phyloP scores from a whole-genome alignment of 306 rosid genomes.

The Neltuma alba region DNA sequence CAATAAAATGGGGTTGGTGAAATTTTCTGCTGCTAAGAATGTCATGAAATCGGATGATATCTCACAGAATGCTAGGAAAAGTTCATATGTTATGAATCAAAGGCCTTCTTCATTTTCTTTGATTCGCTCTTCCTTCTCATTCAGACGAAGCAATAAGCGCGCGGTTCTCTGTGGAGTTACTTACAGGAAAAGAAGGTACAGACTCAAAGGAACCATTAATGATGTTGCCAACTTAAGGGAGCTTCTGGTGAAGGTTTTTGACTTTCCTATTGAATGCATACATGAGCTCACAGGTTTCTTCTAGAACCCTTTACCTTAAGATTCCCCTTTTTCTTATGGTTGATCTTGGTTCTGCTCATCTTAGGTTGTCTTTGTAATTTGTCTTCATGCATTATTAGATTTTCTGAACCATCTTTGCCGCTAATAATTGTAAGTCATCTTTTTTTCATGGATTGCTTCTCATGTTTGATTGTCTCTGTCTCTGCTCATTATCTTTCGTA shows the following conservation, averaged over 20 bases:
- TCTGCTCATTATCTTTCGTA: not conserved
- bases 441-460: not conserved
- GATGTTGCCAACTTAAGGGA: conserved; percentile 65
- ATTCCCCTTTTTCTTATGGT: not conserved
- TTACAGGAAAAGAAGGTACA: conserved; percentile 51
- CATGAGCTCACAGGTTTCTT: conserved; percentile 69
- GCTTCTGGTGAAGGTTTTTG: conserved; percentile 45
- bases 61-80: conserved; percentile 15
- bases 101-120: not conserved
- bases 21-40: conserved; percentile 24
- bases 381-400: not conserved
- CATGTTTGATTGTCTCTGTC: not conserved
- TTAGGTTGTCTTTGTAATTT: not conserved
- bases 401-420: not conserved
- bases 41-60: conserved; percentile 22
- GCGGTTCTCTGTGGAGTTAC: conserved; percentile 86
- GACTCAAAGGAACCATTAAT: conserved; percentile 65
- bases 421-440: not conserved
- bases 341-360: not conserved
- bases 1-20: conserved; percentile 27
- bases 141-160: conserved; percentile 46
- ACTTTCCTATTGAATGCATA: conserved; percentile 53
- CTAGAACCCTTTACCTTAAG: not conserved
- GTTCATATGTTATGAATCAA: not conserved
- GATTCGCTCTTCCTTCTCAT: conserved; percentile 8